A percentile compares a stretch with the other conserved stretches of the same genome.
phyloP scores from a whole-genome alignment of 2,329 filamentous ascomycete species.

The Verticillium isaacii region DNA sequence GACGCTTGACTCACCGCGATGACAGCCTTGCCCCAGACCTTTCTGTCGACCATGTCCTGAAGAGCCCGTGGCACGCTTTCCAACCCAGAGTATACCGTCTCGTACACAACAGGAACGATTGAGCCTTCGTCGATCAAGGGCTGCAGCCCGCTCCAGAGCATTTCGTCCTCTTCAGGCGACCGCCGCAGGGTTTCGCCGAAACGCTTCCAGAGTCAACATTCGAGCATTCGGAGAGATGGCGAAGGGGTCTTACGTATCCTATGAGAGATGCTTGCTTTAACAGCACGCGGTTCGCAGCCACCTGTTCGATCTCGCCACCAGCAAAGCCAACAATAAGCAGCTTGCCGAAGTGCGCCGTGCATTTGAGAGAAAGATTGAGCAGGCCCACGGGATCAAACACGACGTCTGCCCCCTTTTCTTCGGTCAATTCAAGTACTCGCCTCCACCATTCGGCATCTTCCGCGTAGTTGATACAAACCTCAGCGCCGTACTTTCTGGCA shows the following conservation, averaged over 20 bases:
- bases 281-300: slow-evolving; percentile 50
- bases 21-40: slow-evolving; percentile 52
- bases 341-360: slow-evolving; percentile 46
- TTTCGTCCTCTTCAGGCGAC: slow-evolving; percentile 38
- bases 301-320: slow-evolving; percentile 70
- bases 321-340: slow-evolving; percentile 53
- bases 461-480: slow-evolving; percentile 34
- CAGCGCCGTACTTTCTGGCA: slow-evolving; percentile 32
- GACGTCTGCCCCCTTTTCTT: slow-evolving; percentile 47
- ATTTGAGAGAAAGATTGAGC: slow-evolving; percentile 48
- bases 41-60: slow-evolving; percentile 42
- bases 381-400: slow-evolving; percentile 55
- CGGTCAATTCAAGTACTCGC: slow-evolving; percentile 41
- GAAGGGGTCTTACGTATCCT: slow-evolving; percentile 39
- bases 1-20: slow-evolving; percentile 19
- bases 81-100: slow-evolving; percentile 42
- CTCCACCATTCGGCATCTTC: slow-evolving; percentile 39
- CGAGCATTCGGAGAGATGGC: not conserved
- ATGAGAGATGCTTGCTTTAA: slow-evolving; percentile 47
- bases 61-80: slow-evolving; percentile 44
- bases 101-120: slow-evolving; percentile 47
- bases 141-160: slow-evolving; percentile 47
- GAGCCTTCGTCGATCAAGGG: slow-evolving; percentile 38
- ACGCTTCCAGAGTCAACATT: slow-evolving; percentile 26
- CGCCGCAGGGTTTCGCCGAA: slow-evolving; percentile 52